phyloP scores from a whole-genome alignment of 208 protist species.

The Acanthamoeba castellanii region DNA sequence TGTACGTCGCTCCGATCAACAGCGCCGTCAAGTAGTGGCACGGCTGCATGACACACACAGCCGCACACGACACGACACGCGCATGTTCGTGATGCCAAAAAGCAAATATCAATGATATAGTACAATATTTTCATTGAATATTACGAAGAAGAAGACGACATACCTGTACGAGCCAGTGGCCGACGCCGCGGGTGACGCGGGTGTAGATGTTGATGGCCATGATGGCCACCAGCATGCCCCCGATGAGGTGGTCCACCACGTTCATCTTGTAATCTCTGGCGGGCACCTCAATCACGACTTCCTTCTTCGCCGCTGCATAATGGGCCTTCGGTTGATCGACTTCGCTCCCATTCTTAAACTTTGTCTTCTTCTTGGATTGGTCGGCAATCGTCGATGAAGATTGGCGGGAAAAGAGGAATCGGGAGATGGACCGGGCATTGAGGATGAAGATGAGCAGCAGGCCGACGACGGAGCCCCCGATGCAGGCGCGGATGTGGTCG shows the following conservation, averaged over 20 bases:
- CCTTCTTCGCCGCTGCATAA: not conserved
- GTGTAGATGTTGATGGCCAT: conserved; percentile 64
- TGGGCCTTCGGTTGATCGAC: not conserved
- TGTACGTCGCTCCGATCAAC: conserved; percentile 59
- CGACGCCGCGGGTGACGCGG: not conserved
- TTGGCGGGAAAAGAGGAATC: not conserved
- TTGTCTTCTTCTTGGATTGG: not conserved
- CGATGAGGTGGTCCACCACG: conserved; percentile 51
- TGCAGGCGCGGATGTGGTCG: not conserved
- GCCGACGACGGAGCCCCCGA: conserved; percentile 20
- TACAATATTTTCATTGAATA: not conserved
- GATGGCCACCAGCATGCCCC: not conserved
- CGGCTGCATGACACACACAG: conserved; percentile 25
- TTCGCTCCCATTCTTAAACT: not conserved
- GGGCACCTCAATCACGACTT: not conserved
- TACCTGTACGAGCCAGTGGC: conserved; percentile 66
- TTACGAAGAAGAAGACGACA: not conserved
- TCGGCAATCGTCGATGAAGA: not conserved
- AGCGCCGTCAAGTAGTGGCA: conserved; percentile 63
- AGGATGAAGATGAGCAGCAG: not conserved
- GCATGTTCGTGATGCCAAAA: too few species aligned
- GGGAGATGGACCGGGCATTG: not conserved
- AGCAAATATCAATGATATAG: too few species aligned
- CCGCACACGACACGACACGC: too few species aligned
- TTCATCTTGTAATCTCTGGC: conserved; percentile 49